Percentiles rank a stretch among this genome's conserved stretches.
Conservation (phyloP, 2,329 filamentous ascomycete species). For the Myotisia sp. region DNA sequence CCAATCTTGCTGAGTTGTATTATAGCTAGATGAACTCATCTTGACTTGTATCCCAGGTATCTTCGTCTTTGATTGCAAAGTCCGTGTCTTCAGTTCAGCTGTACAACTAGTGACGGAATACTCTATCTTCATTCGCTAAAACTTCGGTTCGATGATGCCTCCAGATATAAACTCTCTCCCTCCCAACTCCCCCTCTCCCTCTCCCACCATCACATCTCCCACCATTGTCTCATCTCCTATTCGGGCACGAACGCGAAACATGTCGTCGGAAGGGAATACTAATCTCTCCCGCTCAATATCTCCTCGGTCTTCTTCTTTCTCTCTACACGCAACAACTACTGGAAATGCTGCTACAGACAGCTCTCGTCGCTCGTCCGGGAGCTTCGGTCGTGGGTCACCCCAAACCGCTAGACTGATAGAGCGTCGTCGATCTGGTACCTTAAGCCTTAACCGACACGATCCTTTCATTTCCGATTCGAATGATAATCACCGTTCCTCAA, state of each 20-base stretch:
- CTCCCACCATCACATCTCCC: background rate
- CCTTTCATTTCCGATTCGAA: slow-evolving; percentile 21
- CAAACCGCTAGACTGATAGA: slow-evolving; percentile 21
- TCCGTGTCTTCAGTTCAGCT: too few species aligned
- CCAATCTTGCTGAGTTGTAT: too few species aligned
- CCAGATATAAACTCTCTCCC: slow-evolving; percentile 62
- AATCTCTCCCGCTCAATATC: slow-evolving; percentile 42
- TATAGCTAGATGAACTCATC: too few species aligned
- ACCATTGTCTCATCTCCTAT: background rate
- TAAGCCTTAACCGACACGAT: slow-evolving; percentile 29
- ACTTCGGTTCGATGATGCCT: too few species aligned
- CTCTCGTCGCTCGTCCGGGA: slow-evolving; percentile 30
- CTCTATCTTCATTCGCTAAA: too few species aligned
- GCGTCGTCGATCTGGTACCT: slow-evolving; percentile 29
- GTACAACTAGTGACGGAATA: too few species aligned
- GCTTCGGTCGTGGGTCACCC: slow-evolving; percentile 22
- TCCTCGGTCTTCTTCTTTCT: slow-evolving; percentile 51
- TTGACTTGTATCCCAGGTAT: too few species aligned
- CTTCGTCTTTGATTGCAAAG: too few species aligned
- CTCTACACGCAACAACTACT: slow-evolving; percentile 60
- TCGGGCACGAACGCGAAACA: slow-evolving; percentile 6
- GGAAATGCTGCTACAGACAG: slow-evolving; percentile 59
- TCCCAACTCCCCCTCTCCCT: slow-evolving; percentile 27
- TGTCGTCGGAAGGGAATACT: slow-evolving; percentile 23
- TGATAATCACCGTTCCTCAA: slow-evolving; percentile 25